A percentile compares a stretch with the other conserved stretches of the same genome.
phyloP scores from a whole-genome alignment of 768 basidiomycete genomes.

The Suillus subaureus region DNA sequence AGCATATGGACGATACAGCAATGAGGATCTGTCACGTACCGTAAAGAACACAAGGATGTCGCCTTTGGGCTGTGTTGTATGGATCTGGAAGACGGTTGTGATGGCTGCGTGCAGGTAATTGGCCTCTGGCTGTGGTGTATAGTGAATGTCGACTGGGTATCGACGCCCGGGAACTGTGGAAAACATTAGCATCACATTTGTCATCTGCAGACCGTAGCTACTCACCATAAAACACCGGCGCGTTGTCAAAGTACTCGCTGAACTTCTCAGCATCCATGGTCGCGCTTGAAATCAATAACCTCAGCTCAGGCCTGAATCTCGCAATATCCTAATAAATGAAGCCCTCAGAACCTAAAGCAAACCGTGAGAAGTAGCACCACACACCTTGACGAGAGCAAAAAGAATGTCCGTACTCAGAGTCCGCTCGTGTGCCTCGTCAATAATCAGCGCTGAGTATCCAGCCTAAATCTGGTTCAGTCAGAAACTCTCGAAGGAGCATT shows the following conservation, averaged over 20 bases:
- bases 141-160: conserved; percentile 98
- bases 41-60: conserved; percentile 98
- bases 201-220: conserved; percentile 13
- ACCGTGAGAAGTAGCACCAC: conserved; percentile 33
- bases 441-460: conserved; percentile 92
- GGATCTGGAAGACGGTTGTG: conserved; percentile 98
- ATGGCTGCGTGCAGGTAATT: conserved; percentile 99
- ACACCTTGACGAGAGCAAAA: conserved; percentile 96
- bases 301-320: conserved; percentile 91
- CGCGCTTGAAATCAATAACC: conserved; percentile 92
- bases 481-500: conserved; percentile 94
- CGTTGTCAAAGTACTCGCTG: conserved; percentile 94
- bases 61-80: conserved; percentile 96
- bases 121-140: conserved; percentile 98
- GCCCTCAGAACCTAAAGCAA: conserved; percentile 30
- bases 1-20: background rate
- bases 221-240: conserved; percentile 91
- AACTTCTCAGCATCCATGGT: conserved; percentile 99
- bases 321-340: conserved; percentile 77
- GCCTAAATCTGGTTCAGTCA: conserved; percentile 97
- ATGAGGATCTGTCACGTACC: conserved; percentile 43
- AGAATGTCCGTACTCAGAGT: conserved; percentile 98
- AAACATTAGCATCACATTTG: conserved; percentile 12
- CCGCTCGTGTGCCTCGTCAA: conserved; percentile 98
- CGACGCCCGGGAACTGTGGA: conserved; percentile 88